These are phyloP conservation scores for Circinella umbellata DNA, from an alignment of 371 early-diverging fungal genomes.

Conservation along the genomic window DNA sequence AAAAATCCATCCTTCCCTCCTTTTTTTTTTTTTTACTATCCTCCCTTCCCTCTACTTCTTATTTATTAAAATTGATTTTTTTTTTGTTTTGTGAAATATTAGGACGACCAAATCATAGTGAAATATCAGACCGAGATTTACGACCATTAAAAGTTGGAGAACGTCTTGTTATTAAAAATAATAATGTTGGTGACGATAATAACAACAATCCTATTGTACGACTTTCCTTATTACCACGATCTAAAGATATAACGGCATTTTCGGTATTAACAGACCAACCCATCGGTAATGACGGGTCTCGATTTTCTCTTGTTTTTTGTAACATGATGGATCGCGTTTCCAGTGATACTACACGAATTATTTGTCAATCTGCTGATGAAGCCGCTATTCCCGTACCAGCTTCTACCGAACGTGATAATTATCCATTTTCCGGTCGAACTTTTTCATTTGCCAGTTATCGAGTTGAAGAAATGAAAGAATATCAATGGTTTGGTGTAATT, in stretches of 20 bases:
- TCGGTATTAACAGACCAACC: conserved; percentile 51
- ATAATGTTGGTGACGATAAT: background rate
- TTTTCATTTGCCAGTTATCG: conserved; percentile 51
- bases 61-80: too few relatives aligned
- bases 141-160: conserved; percentile 29
- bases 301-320: conserved; percentile 55
- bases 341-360: conserved; percentile 18
- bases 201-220: conserved; percentile 3
- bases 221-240: conserved; percentile 14
- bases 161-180: conserved; percentile 19
- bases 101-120: conserved; percentile 33
- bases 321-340: conserved; percentile 13
- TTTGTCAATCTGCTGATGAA: conserved; percentile 32
- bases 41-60: too few relatives aligned
- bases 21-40: too few relatives aligned
- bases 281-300: conserved; percentile 24
- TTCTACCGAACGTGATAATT: conserved; percentile 37
- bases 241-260: conserved; percentile 31
- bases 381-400: conserved; percentile 51
- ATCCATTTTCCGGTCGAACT: conserved; percentile 43
- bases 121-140: conserved; percentile 17
- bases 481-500: conserved; percentile 50
- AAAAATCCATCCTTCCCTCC: too few relatives aligned
- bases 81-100: background rate
- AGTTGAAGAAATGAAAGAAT: conserved; percentile 45